phyloP scores from a whole-genome alignment of 179 eudicot species.

The Heliamphora pulchella region DNA sequence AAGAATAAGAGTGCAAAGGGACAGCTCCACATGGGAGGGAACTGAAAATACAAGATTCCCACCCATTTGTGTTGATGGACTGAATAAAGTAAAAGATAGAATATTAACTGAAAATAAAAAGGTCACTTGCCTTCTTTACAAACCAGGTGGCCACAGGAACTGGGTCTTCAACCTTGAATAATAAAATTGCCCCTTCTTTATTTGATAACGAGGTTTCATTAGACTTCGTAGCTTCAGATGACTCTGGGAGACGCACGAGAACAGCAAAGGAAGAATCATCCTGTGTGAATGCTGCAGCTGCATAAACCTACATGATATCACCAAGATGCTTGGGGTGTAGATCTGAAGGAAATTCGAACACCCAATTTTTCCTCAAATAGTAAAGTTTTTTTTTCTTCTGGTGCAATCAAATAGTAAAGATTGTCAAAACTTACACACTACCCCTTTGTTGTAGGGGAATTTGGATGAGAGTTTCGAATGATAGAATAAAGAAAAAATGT shows the following conservation, averaged over 20 bases:
- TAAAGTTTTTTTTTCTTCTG: no score
- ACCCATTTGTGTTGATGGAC: neutral
- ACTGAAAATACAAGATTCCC: neutral
- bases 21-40: neutral
- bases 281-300: slow-evolving; percentile 64
- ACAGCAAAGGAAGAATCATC: slow-evolving; percentile 64
- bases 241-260: slow-evolving; percentile 47
- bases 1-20: neutral
- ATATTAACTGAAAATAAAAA: neutral
- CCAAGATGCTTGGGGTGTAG: neutral
- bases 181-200: slow-evolving; percentile 50
- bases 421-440: neutral
- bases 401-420: neutral
- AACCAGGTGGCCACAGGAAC: slow-evolving; percentile 76
- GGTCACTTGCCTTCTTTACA: slow-evolving; percentile 56
- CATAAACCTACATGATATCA: slow-evolving; percentile 22
- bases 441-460: neutral
- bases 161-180: slow-evolving; percentile 56
- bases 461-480: neutral
- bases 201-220: slow-evolving; percentile 21
- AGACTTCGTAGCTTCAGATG: slow-evolving; percentile 25
- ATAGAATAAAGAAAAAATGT: neutral
- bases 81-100: neutral
- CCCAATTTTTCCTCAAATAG: no score
- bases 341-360: no score